Evolutionary conservation across 177 flowering plant species (phyloP).

Genomic region (Vitis hybrid): DNA sequence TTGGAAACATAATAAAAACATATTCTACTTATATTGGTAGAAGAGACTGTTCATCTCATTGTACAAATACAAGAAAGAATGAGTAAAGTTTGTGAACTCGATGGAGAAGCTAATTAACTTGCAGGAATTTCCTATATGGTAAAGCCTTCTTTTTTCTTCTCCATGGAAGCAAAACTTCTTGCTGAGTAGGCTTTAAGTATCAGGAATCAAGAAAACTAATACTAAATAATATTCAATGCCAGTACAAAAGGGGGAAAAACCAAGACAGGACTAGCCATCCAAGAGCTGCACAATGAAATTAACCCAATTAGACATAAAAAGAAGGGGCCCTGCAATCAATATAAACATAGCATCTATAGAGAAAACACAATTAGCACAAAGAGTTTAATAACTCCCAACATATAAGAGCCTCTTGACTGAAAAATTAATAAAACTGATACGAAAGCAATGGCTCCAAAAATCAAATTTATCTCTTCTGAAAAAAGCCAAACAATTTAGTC

Average conservation of each 20-base stretch:
- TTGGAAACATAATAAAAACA: neutral
- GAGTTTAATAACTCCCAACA: neutral
- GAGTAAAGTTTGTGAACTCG: neutral
- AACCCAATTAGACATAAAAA: no score
- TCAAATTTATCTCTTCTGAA: neutral
- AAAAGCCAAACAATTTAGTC: constrained; percentile 4
- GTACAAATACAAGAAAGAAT: neutral
- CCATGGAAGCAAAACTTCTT: no score
- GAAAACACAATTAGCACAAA: neutral
- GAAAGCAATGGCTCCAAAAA: neutral
- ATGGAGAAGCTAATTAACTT: neutral
- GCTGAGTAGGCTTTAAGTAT: no score
- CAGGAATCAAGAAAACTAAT: no score
- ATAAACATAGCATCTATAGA: neutral
- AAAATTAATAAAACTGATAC: neutral
- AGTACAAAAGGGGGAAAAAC: no score
- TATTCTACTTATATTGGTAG: neutral
- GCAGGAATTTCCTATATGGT: neutral
- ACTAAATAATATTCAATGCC: no score
- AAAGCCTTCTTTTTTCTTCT: no score
- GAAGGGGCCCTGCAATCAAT: neutral
- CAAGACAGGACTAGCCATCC: no score
- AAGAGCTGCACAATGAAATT: no score
- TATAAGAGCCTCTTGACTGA: neutral
- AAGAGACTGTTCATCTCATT: neutral